These are phyloP conservation scores for Podochytrium sp. DNA, from an alignment of 192 early-diverging fungal genomes.

Conservation along the genomic window DNA sequence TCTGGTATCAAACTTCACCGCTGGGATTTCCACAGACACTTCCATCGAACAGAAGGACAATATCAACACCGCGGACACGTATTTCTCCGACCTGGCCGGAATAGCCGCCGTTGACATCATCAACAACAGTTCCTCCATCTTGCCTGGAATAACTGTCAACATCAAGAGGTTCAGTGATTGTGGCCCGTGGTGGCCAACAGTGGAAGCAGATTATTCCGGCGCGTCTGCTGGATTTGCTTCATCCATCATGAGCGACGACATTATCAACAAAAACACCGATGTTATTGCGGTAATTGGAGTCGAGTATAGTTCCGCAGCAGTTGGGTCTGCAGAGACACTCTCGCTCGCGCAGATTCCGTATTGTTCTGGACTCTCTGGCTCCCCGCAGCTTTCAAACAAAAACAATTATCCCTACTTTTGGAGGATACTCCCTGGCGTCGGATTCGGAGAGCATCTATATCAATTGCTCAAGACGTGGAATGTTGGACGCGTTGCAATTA, in stretches of 20 bases:
- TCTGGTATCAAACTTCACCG: background rate
- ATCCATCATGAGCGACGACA: background rate
- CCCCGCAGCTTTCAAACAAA: constrained; percentile 4
- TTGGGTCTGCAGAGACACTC: background rate
- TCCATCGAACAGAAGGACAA: too few species aligned
- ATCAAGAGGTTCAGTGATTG: constrained; percentile 6
- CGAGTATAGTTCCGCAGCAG: constrained; percentile 7
- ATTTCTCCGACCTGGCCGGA: constrained; percentile 6
- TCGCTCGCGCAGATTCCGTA: background rate
- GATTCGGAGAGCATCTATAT: background rate
- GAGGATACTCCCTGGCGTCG: background rate
- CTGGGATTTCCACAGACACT: too few species aligned
- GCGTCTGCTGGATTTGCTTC: background rate
- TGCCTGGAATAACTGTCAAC: background rate
- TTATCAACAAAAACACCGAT: background rate
- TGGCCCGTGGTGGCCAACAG: constrained; percentile 1
- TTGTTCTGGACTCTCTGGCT: background rate
- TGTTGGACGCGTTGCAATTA: background rate
- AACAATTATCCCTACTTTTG: constrained; percentile 12
- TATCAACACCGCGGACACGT: too few species aligned
- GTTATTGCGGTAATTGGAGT: constrained; percentile 10
- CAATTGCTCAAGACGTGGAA: background rate
- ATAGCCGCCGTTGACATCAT: background rate
- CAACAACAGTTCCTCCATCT: background rate
- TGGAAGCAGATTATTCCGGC: background rate